phyloP scores from a whole-genome alignment of 108 stramenopile species.

The Cyclotella kingstonii region DNA sequence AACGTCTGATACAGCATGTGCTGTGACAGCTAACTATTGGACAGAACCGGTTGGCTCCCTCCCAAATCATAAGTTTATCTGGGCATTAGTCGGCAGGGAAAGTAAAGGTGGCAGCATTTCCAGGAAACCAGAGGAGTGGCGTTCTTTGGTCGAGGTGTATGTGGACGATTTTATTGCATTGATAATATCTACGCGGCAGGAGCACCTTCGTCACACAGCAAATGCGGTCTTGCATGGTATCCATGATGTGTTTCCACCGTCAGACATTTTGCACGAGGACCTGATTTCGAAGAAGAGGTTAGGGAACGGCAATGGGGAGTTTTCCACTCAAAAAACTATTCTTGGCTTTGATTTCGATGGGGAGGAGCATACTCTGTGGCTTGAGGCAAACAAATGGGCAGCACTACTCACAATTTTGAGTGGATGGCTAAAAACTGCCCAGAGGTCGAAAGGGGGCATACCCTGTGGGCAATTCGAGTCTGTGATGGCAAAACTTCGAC shows the following conservation, averaged over 20 bases:
- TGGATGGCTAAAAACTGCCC: background rate
- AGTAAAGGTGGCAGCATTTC: background rate
- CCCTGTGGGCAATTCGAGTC: slow-evolving; percentile 7
- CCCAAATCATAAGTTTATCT: background rate
- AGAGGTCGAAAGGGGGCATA: no score
- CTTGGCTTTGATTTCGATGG: slow-evolving; percentile 39
- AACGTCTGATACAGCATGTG: background rate
- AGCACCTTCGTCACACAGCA: background rate
- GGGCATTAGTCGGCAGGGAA: background rate
- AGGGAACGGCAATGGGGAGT: slow-evolving; percentile 23
- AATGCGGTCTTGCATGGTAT: background rate
- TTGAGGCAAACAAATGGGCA: background rate
- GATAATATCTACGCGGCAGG: background rate
- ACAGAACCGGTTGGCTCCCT: background rate
- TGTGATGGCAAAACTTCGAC: background rate
- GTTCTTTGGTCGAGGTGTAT: background rate
- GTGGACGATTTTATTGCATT: slow-evolving; percentile 5
- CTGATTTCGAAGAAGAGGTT: slow-evolving; percentile 51
- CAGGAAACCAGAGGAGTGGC: background rate
- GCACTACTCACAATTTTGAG: background rate
- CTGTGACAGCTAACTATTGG: background rate
- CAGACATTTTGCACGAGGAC: slow-evolving; percentile 8
- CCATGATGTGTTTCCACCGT: slow-evolving; percentile 27
- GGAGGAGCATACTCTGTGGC: slow-evolving; percentile 3
- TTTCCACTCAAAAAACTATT: background rate